Conservation (phyloP, 495 filamentous ascomycete species). For the Podospora australis region DNA sequence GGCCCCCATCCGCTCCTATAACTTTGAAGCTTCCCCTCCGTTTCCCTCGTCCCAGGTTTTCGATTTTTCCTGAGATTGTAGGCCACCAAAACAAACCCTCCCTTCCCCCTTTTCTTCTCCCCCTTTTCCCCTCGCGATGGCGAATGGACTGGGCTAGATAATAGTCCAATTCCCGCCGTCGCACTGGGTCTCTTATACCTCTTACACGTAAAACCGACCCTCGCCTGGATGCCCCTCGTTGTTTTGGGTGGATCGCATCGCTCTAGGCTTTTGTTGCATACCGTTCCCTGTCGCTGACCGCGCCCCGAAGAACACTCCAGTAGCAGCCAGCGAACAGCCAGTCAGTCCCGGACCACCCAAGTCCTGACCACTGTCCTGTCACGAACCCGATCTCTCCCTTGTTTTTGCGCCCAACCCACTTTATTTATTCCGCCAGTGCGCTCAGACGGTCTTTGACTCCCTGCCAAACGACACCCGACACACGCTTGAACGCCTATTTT, state of each 20-base stretch:
- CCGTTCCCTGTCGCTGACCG: constrained; percentile 19
- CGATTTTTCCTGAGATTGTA: background rate
- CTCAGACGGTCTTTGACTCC: background rate
- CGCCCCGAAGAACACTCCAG: constrained; percentile 3
- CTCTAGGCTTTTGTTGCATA: constrained; percentile 16
- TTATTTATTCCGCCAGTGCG: constrained; percentile 4
- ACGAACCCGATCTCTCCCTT: constrained; percentile 6
- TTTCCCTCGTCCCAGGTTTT: background rate
- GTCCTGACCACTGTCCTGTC: background rate
- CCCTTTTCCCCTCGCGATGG: constrained; percentile 14
- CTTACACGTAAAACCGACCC: too few species aligned
- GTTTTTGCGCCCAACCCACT: constrained; percentile 20
- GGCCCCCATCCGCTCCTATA: background rate
- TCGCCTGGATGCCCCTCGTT: background rate
- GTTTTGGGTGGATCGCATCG: constrained; percentile 21
- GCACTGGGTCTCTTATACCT: constrained; percentile 10
- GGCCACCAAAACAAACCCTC: constrained; percentile 4
- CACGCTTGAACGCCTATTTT: background rate
- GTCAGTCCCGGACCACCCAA: background rate
- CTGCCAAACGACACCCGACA: background rate
- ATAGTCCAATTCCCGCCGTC: constrained; percentile 11
- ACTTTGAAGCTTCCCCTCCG: background rate
- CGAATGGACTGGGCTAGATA: constrained; percentile 17
- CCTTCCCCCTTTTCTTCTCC: background rate
- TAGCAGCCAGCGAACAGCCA: too few species aligned